Conservation (phyloP, 108 stramenopile species). For the Aureococcus anophagefferens region DNA sequence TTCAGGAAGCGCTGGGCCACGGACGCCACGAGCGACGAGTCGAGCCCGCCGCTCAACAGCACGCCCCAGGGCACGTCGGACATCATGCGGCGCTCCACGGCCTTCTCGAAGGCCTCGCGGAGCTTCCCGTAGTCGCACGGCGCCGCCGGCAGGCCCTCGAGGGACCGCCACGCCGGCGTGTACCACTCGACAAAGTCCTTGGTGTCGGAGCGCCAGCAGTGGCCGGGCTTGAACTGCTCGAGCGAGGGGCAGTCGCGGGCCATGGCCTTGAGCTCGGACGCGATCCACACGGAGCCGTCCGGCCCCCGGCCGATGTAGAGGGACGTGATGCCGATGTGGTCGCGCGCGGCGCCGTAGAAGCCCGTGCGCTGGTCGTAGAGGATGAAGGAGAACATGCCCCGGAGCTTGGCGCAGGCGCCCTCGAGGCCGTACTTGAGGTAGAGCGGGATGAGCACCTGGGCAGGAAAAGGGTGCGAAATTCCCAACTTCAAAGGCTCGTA, state of each 20-base stretch:
- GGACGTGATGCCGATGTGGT: constrained; percentile 94
- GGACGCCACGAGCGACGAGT: constrained; percentile 88
- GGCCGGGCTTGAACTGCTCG: constrained; percentile 90
- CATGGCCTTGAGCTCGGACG: constrained; percentile 81
- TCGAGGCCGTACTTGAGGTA: constrained; percentile 67
- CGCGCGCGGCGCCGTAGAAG: constrained; percentile 75
- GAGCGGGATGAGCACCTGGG: constrained; percentile 69
- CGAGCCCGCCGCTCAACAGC: constrained; percentile 88
- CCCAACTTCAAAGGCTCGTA: no score
- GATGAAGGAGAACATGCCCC: constrained; percentile 95
- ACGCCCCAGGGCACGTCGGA: constrained; percentile 98
- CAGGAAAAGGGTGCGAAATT: no score
- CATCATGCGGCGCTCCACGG: constrained; percentile 86
- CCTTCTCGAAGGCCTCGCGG: constrained; percentile 76
- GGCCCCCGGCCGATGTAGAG: constrained; percentile 91
- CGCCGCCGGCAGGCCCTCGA: constrained; percentile 12
- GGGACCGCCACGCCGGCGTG: constrained; percentile 61
- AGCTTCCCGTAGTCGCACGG: constrained; percentile 28
- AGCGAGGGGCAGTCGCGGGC: constrained; percentile 56
- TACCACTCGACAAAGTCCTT: constrained; percentile 81
- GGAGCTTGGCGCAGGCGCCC: constrained; percentile 45
- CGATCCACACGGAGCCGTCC: constrained; percentile 80
- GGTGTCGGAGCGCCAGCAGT: constrained; percentile 72
- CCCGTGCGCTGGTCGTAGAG: constrained; percentile 74
- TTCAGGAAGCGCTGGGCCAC: constrained; percentile 25